Base-by-base conservation (phyloP, 2,329 filamentous ascomycete species). In the Paecilomyces variotii region DNA sequence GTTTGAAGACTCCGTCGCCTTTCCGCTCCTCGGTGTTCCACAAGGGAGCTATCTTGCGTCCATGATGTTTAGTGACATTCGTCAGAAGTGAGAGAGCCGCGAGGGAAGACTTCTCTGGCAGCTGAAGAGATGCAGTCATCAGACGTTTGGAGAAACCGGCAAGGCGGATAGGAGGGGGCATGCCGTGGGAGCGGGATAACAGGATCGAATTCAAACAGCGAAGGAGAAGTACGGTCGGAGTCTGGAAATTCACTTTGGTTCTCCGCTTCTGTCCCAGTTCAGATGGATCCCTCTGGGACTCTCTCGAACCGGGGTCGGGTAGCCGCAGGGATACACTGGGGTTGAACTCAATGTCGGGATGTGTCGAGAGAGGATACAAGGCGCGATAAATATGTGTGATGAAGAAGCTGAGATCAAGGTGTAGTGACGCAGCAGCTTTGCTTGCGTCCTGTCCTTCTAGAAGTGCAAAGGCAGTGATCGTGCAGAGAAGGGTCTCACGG, bases 11-110 rank as follows among this genome's bases (percentile, higher is more conserved):
- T 2, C 94, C 94, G 71, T 97, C 93, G 5, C 93, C 93, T 71
- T 90, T 89, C 55, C 93, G 82, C 78, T 97, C 94, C 71, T 97
- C 93, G 0, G 91, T 96, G 68, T 95, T 87, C 93, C 94, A 99
- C 61, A 99, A 75, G n/a, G 87, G 85, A 39, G 84, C 84, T 51
- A 97, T 84, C 74, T 93, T 95, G 66, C 86, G 87, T 54, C 87
- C 87, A 71, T 99, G 91, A 2, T 87, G 87, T 73, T 89, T 90
- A 0, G 88, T 84, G 1, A 97, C 84, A 65, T 92, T 88, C 56
- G 84, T 84, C 51, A 97, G 75, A 28, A 99, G 79, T 1, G 87
- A 87, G 3, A 97, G 78, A 57, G 93, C 82, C 0, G 93, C 93
- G 63, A 91, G 83, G 49, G 86, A 84, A 0, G 90, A 95, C 73